A percentile compares a stretch with the other conserved stretches of the same genome.
Evolutionary conservation across 2,329 filamentous ascomycete genomes (phyloP).

Genomic region (Fusarium verrucosum): DNA sequence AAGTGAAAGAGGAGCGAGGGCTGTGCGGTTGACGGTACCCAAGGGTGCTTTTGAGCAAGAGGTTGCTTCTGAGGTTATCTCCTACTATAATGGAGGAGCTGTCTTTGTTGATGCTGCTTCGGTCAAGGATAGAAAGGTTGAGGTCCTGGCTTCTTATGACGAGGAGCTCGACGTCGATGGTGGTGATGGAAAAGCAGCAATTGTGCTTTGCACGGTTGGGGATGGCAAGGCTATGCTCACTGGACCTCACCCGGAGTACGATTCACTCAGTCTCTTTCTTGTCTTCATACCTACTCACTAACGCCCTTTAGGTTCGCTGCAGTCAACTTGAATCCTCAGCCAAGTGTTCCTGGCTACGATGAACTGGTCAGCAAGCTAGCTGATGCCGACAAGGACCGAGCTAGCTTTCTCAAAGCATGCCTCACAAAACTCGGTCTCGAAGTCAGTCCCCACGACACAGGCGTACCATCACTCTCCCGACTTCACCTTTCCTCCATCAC

Average conservation of each 20-base stretch:
- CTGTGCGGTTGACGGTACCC: conserved; percentile 72
- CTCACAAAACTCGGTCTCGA: conserved; percentile 83
- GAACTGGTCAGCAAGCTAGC: conserved; percentile 73
- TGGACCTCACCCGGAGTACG: conserved; percentile 89
- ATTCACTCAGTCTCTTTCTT: not conserved
- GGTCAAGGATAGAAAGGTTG: conserved; percentile 70
- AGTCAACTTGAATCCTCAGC: conserved; percentile 75
- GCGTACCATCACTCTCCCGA: conserved; percentile 80
- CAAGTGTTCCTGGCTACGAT: conserved; percentile 73
- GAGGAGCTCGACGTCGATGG: conserved; percentile 80
- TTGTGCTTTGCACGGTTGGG: conserved; percentile 85
- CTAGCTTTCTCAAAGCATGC: conserved; percentile 80
- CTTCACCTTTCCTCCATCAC: conserved; percentile 81
- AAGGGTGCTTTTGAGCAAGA: conserved; percentile 65
- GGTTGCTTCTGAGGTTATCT: conserved; percentile 70
- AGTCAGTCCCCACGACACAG: conserved; percentile 73
- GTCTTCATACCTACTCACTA: not conserved
- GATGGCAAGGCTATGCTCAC: conserved; percentile 82
- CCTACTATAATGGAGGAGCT: conserved; percentile 95
- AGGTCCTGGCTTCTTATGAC: conserved; percentile 83
- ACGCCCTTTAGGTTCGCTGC: conserved; percentile 75
- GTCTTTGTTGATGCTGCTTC: conserved; percentile 84
- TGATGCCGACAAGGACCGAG: conserved; percentile 74
- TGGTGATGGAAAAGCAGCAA: conserved; percentile 76
- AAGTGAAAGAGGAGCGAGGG: conserved; percentile 84